phyloP scores from a whole-genome alignment of 805 yeast species.

The Teunomyces barrocoloradensis region DNA sequence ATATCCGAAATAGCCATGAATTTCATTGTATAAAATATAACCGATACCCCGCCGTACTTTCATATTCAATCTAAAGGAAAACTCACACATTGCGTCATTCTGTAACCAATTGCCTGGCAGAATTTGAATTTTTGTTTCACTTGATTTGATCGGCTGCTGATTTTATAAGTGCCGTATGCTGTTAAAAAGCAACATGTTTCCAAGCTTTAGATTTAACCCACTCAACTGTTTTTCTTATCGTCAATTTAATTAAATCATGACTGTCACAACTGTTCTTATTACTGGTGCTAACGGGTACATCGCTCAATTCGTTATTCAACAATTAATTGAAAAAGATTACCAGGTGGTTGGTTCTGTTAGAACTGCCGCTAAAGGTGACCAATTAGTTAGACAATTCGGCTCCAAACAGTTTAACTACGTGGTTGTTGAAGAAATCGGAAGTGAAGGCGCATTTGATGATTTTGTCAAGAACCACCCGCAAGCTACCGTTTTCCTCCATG shows the following conservation, averaged over 20 bases:
- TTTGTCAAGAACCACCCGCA: conserved; percentile 16
- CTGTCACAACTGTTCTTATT: conserved; percentile 18
- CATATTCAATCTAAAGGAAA: no score
- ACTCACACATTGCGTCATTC: no score
- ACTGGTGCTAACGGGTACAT: conserved; percentile 37
- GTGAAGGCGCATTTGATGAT: conserved; percentile 16
- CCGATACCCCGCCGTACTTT: no score
- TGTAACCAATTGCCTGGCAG: no score
- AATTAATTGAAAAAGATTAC: conserved; percentile 19
- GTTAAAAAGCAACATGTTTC: no score
- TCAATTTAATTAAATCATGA: background rate
- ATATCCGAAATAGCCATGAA: no score
- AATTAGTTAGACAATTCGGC: conserved; percentile 13
- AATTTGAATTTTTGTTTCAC: no score
- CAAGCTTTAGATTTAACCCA: background rate
- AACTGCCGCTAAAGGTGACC: conserved; percentile 34
- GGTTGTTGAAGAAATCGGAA: conserved; percentile 13
- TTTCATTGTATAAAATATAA: no score
- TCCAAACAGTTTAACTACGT: conserved; percentile 11
- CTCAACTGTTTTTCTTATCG: background rate
- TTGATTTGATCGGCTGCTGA: no score
- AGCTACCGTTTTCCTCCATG: conserved; percentile 14
- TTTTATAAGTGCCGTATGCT: no score
- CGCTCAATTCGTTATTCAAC: conserved; percentile 25
- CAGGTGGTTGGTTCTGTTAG: conserved; percentile 38